phyloP scores from a whole-genome alignment of 2,329 filamentous ascomycete genomes.

The Arthrobotrys conoides region DNA sequence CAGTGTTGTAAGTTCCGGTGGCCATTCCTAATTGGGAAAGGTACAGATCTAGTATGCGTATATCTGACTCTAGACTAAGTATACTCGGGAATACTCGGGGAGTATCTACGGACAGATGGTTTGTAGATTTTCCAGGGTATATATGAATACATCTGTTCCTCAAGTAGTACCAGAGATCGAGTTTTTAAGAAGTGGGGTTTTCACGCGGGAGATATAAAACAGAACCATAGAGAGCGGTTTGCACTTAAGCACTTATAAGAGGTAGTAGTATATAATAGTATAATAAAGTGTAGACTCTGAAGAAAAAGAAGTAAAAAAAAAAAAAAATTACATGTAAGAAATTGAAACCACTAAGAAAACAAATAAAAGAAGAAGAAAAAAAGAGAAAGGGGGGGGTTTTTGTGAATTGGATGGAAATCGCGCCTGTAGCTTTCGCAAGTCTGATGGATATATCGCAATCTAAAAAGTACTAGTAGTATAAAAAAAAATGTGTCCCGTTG shows the following conservation, averaged over 20 bases:
- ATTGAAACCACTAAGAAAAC: too few relatives aligned
- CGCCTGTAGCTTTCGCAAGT: slow-evolving; percentile 57
- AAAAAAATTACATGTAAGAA: too few relatives aligned
- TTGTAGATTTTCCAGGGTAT: too few relatives aligned
- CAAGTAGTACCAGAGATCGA: not conserved
- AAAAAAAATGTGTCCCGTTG: slow-evolving; percentile 8
- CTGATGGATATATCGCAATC: slow-evolving; percentile 58
- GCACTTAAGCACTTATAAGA: too few relatives aligned
- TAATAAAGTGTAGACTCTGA: not conserved
- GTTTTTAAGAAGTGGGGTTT: not conserved
- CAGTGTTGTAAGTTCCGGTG: not conserved
- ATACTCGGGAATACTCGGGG: too few relatives aligned
- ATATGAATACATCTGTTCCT: not conserved
- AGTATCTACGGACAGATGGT: too few relatives aligned
- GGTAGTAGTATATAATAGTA: not conserved
- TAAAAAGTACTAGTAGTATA: slow-evolving; percentile 49
- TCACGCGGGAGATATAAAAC: not conserved
- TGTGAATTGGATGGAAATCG: slow-evolving; percentile 30
- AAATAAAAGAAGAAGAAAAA: slow-evolving; percentile 9
- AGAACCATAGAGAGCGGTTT: not conserved
- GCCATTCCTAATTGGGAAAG: not conserved
- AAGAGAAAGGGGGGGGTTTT: not conserved
- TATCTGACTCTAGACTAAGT: too few relatives aligned
- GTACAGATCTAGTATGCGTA: not conserved
- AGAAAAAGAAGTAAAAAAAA: slow-evolving; percentile 1